These are phyloP conservation scores for Talaromyces stipitatus DNA, from an alignment of 495 filamentous ascomycete genomes.

Conservation along the genomic window DNA sequence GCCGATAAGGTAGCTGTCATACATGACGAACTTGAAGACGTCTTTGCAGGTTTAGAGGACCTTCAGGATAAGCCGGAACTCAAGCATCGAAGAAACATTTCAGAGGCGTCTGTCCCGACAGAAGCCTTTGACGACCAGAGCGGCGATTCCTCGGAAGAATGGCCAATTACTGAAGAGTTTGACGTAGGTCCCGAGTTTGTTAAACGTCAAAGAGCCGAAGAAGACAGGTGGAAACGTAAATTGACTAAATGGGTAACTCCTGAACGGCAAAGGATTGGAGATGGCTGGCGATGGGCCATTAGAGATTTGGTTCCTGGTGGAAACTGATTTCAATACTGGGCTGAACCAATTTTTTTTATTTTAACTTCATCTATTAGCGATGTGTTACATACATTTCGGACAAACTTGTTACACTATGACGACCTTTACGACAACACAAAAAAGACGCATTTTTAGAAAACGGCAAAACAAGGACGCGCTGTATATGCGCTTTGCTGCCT, in stretches of 20 bases:
- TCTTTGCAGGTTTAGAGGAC: conserved; percentile 71
- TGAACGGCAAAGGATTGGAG: conserved; percentile 34
- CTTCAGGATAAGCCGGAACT: conserved; percentile 46
- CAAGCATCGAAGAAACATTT: conserved; percentile 23
- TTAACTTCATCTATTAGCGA: background rate
- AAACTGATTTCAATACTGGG: background rate
- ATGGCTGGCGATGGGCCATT: conserved; percentile 50
- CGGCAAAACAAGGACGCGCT: background rate
- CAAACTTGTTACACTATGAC: background rate
- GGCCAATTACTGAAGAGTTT: conserved; percentile 90
- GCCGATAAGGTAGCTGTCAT: conserved; percentile 17
- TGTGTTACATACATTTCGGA: background rate
- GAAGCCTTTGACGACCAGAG: conserved; percentile 45
- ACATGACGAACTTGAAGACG: conserved; percentile 59
- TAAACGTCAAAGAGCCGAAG: conserved; percentile 78
- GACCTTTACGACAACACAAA: background rate
- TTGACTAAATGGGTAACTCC: conserved; percentile 65
- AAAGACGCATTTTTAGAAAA: background rate
- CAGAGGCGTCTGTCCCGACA: conserved; percentile 24
- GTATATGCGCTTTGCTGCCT: background rate
- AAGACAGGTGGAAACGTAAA: conserved; percentile 80
- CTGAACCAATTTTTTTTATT: background rate
- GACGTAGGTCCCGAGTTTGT: conserved; percentile 96
- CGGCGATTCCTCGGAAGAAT: conserved; percentile 54
- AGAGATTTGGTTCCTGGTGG: conserved; percentile 29